Conservation (phyloP, 2,329 filamentous ascomycete species). For the Balansia obtecta region DNA sequence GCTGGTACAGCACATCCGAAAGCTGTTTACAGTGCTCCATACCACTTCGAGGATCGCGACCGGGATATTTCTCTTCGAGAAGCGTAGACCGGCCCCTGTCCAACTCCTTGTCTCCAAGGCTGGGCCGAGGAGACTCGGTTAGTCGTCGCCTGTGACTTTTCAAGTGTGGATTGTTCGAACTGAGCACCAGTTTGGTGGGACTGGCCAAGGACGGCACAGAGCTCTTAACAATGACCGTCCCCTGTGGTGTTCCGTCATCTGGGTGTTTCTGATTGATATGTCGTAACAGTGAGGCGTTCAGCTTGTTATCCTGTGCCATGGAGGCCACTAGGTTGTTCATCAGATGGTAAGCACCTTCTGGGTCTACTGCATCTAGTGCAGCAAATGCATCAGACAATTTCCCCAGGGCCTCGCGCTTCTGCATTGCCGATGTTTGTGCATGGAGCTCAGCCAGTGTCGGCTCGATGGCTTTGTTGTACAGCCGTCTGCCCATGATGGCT, state of each 20-base stretch:
- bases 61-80: constrained; percentile 41
- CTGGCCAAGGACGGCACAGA: constrained; percentile 28
- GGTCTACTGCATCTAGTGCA: constrained; percentile 73
- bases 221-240: constrained; percentile 47
- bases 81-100: constrained; percentile 35
- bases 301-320: constrained; percentile 56
- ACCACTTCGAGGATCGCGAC: constrained; percentile 45
- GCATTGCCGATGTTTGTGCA: constrained; percentile 55
- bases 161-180: constrained; percentile 74
- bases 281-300: constrained; percentile 37
- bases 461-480: constrained; percentile 73
- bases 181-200: constrained; percentile 58
- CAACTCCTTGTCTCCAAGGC: constrained; percentile 30
- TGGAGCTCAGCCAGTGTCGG: constrained; percentile 74
- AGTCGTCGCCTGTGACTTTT: constrained; percentile 64
- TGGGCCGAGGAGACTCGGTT: constrained; percentile 23
- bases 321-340: constrained; percentile 66
- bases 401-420: constrained; percentile 72
- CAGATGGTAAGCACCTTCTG: constrained; percentile 79
- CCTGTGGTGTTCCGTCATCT: constrained; percentile 34
- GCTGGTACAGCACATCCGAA: constrained; percentile 77
- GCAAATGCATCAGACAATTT: constrained; percentile 78
- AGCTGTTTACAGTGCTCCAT: constrained; percentile 91
- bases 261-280: constrained; percentile 27
- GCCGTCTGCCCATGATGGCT: constrained; percentile 64